These are phyloP conservation scores for Glaciozyma martinii DNA, from an alignment of 768 basidiomycete species.

Conservation along the genomic window DNA sequence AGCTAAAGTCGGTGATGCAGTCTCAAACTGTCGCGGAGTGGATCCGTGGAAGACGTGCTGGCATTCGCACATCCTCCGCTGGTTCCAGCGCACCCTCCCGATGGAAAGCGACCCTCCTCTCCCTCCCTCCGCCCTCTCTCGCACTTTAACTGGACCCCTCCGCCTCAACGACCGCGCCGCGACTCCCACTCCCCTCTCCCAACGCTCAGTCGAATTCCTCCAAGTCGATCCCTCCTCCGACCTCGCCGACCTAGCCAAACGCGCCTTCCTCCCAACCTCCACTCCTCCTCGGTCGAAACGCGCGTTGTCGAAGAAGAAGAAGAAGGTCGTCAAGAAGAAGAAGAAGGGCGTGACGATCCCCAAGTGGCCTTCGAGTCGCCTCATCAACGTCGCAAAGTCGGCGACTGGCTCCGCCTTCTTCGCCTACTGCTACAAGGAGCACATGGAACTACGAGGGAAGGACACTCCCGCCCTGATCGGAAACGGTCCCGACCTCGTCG, in stretches of 20 bases:
- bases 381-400: constrained; percentile 90
- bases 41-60: constrained; percentile 24
- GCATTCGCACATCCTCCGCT: constrained; percentile 15
- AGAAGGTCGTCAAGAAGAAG: neutral
- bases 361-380: constrained; percentile 64
- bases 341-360: constrained; percentile 7
- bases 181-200: neutral
- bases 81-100: constrained; percentile 22
- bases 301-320: neutral
- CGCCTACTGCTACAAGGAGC: constrained; percentile 80
- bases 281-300: too few relatives aligned
- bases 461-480: constrained; percentile 63
- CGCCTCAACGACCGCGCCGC: neutral
- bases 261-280: neutral
- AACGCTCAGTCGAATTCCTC: constrained; percentile 1
- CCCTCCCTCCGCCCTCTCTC: constrained; percentile 3
- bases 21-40: constrained; percentile 29
- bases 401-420: constrained; percentile 86
- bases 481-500: constrained; percentile 79
- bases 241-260: neutral
- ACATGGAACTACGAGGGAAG: constrained; percentile 71
- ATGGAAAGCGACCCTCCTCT: constrained; percentile 20
- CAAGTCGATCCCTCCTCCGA: neutral
- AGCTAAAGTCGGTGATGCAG: neutral
- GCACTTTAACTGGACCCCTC: too few relatives aligned